Evolutionary conservation across 345 rosid species (phyloP), one percentile per base, ranked within the genome.

Genomic region (Gossypium sturtianum): DNA sequence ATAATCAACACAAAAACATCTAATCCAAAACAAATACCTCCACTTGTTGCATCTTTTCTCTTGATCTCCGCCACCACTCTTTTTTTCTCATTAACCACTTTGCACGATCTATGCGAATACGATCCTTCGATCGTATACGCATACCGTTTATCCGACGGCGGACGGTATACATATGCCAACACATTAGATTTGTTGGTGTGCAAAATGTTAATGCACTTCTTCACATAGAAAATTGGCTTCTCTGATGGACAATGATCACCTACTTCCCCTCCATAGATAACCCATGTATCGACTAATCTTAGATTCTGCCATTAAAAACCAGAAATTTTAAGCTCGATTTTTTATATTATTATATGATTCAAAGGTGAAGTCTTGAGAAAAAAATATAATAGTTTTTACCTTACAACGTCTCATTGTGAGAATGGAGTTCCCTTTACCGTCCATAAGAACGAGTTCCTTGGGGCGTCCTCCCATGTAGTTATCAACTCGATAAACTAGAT

Each of bases 1-100:
- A 92, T 91, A 38, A 78, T 79, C 83, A 94, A 76, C 76, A 81
- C 69, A 76, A 94, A 94, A 76, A 94, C 91, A 56, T 92, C 97
- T 9, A 72, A 60, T 34, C 95, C 97, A 34, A 87, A 86, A 47
- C 87, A 84, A 66, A 81, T 73, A 6, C 98, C 90, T 22, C 75
- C 82, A 4, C 51, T 59, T 2, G 38, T 73, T 3, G 78, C 89
- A 58, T 86, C 87, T 83, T 94, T 94, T 81, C 89, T 83, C 88
- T 77, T 88, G 64, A 92, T 85, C 84, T 87, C 97, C 7, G 90
- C 97, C 78, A 94, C 83, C 57, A 77, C 86, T 27, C 75, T 77
- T 64, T 89, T 82, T 20, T 84, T 75, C 49, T 75, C 86, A n/a
- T 87, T 86, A 19, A 85, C 4, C 52, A 92, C 85, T 76, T 88